These are phyloP conservation scores for Puccinia polysora DNA, from an alignment of 1,284 basidiomycete genomes.

Conservation along the genomic window DNA sequence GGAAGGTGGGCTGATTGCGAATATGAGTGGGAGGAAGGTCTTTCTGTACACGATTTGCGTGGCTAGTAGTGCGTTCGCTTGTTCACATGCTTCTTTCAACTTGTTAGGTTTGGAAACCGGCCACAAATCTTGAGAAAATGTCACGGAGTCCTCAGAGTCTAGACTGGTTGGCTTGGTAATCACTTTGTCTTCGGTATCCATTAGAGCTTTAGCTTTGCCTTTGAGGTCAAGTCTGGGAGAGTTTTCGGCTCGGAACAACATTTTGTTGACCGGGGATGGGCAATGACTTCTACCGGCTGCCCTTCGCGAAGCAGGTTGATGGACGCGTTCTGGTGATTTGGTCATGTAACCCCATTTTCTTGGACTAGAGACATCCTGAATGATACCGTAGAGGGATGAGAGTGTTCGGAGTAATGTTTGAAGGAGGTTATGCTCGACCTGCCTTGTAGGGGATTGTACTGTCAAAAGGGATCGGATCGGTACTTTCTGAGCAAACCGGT, in stretches of 20 bases:
- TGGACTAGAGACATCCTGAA: slow-evolving; percentile 37
- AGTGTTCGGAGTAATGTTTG: slow-evolving; percentile 37
- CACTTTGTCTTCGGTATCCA: not conserved
- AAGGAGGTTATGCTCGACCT: slow-evolving; percentile 32
- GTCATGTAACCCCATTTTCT: slow-evolving; percentile 44
- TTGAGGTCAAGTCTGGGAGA: slow-evolving; percentile 8
- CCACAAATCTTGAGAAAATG: slow-evolving; percentile 20
- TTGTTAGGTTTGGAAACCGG: slow-evolving; percentile 27
- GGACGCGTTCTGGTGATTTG: slow-evolving; percentile 41
- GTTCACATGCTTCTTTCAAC: slow-evolving; percentile 38
- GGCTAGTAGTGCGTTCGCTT: slow-evolving; percentile 16
- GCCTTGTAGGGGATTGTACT: not conserved
- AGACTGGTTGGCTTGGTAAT: not conserved
- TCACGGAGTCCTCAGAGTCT: slow-evolving; percentile 1
- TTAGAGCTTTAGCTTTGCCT: slow-evolving; percentile 25
- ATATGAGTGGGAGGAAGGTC: slow-evolving; percentile 2
- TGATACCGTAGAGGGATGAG: slow-evolving; percentile 32
- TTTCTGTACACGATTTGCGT: slow-evolving; percentile 14
- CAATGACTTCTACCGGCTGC: not conserved
- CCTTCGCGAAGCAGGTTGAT: slow-evolving; percentile 11
- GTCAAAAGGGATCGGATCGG: slow-evolving; percentile 31
- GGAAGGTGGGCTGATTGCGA: slow-evolving; percentile 22
- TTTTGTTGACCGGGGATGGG: not conserved
- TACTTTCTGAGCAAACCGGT: slow-evolving; percentile 6
- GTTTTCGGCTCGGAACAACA: not conserved